Conservation (phyloP, 805 yeast genomes). For the Ogataea paraovalis region DNA sequence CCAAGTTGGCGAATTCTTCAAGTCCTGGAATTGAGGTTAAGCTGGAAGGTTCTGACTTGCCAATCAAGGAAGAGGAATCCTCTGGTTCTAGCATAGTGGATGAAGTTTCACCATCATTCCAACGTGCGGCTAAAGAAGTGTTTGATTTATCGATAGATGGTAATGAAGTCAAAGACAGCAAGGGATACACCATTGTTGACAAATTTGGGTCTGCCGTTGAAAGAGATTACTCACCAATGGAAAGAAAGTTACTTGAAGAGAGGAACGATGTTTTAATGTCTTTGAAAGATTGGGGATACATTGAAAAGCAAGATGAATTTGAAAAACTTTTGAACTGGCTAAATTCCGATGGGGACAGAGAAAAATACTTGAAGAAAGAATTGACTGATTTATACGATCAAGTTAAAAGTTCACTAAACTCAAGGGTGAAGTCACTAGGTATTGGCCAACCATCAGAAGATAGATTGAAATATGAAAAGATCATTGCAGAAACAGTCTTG, state of each 20-base stretch:
- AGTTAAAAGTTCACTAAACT: slow-evolving; percentile 49
- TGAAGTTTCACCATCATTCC: slow-evolving; percentile 7
- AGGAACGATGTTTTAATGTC: slow-evolving; percentile 50
- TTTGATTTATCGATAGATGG: slow-evolving; percentile 31
- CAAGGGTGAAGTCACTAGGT: slow-evolving; percentile 54
- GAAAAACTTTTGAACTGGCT: slow-evolving; percentile 59
- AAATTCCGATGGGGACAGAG: slow-evolving; percentile 72
- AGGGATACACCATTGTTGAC: slow-evolving; percentile 30
- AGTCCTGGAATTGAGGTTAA: too few relatives aligned
- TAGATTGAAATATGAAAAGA: slow-evolving; percentile 37
- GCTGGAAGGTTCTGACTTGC: not conserved
- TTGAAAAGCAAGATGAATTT: slow-evolving; percentile 59
- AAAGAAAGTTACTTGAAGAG: slow-evolving; percentile 69
- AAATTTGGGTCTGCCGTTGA: slow-evolving; percentile 34
- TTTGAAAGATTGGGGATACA: slow-evolving; percentile 63
- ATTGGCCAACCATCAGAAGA: slow-evolving; percentile 40
- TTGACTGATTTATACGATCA: slow-evolving; percentile 48
- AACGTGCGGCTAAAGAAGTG: slow-evolving; percentile 27
- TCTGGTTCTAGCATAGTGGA: not conserved
- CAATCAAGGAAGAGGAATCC: not conserved
- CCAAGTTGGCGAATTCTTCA: too few relatives aligned
- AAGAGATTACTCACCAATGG: slow-evolving; percentile 32
- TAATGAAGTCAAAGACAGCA: slow-evolving; percentile 19
- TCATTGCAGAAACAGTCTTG: slow-evolving; percentile 35
- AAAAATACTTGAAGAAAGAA: slow-evolving; percentile 61